These are phyloP conservation scores for Saccharomyces hybrid DNA, from an alignment of 1,139 yeast species.

Conservation along the genomic window DNA sequence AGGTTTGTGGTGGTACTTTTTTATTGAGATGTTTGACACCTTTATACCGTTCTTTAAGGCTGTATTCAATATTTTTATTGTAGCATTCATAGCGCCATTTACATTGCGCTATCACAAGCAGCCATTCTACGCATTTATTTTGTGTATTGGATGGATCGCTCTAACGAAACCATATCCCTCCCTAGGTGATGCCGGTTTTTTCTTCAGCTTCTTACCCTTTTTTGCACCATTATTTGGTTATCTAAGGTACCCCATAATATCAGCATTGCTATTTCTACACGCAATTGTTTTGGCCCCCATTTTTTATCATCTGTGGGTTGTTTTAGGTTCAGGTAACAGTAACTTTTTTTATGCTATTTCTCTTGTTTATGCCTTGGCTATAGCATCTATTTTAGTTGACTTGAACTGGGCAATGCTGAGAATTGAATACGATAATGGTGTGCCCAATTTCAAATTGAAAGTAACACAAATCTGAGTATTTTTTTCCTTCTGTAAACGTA, in stretches of 20 bases:
- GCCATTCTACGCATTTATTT: slow-evolving; percentile 60
- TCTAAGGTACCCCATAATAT: slow-evolving; percentile 39
- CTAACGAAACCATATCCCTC: slow-evolving; percentile 84
- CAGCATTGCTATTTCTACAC: slow-evolving; percentile 41
- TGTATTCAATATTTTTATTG: slow-evolving; percentile 72
- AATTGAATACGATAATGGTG: slow-evolving; percentile 51
- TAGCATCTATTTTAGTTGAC: slow-evolving; percentile 65
- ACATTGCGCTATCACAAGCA: slow-evolving; percentile 59
- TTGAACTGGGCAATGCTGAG: slow-evolving; percentile 76
- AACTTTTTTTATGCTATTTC: slow-evolving; percentile 94
- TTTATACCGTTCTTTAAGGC: slow-evolving; percentile 79
- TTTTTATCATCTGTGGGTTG: slow-evolving; percentile 92
- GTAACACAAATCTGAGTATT: too few relatives aligned
- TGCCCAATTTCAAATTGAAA: slow-evolving; percentile 9
- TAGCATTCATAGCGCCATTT: slow-evolving; percentile 64
- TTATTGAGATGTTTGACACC: slow-evolving; percentile 88
- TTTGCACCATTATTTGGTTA: slow-evolving; percentile 41
- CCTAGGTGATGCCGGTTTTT: slow-evolving; percentile 74
- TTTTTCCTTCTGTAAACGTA: too few relatives aligned
- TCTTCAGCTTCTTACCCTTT: slow-evolving; percentile 52
- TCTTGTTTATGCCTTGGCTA: slow-evolving; percentile 67
- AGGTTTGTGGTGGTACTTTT: slow-evolving; percentile 98
- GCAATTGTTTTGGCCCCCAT: slow-evolving; percentile 67
- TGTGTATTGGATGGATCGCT: slow-evolving; percentile 58
- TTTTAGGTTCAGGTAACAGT: slow-evolving; percentile 89